phyloP scores from a whole-genome alignment of 2,329 filamentous ascomycete genomes.

The Bipolaris oryzae region DNA sequence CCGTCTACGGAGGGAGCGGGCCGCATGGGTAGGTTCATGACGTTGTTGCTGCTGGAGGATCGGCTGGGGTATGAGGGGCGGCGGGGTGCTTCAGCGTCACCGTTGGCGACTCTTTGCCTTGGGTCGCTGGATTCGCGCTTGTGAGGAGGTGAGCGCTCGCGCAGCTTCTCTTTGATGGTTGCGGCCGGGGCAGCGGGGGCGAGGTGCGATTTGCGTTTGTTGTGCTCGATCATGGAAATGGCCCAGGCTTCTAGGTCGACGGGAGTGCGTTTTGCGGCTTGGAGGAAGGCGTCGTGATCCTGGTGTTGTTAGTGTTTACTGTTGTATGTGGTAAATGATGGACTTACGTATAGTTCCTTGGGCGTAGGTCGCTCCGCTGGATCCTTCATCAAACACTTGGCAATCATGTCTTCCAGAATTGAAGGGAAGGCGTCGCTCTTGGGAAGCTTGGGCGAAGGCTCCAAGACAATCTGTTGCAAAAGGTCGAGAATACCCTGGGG shows the following conservation, averaged over 20 bases:
- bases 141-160: conserved; percentile 40
- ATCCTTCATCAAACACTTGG: conserved; percentile 90
- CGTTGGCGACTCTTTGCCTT: conserved; percentile 33
- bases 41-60: conserved; percentile 51
- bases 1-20: conserved; percentile 48
- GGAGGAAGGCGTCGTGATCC: conserved; percentile 93
- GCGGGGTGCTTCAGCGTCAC: conserved; percentile 35
- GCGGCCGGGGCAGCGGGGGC: conserved; percentile 78
- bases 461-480: conserved; percentile 95
- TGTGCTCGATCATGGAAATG: conserved; percentile 87
- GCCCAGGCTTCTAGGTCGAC: conserved; percentile 95
- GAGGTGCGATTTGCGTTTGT: conserved; percentile 94
- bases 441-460: conserved; percentile 88
- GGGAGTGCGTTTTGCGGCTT: conserved; percentile 94
- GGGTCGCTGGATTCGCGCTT: conserved; percentile 31
- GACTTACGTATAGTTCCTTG: conserved; percentile 84
- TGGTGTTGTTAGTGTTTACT: conserved; percentile 47
- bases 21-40: conserved; percentile 55
- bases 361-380: conserved; percentile 89
- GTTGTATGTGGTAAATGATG: not conserved
- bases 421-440: conserved; percentile 97
- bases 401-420: conserved; percentile 95
- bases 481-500: conserved; percentile 96
- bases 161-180: conserved; percentile 47
- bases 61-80: conserved; percentile 51